Evolutionary conservation across 768 basidiomycete species (phyloP).

Genomic region (Auriscalpium vulgare): DNA sequence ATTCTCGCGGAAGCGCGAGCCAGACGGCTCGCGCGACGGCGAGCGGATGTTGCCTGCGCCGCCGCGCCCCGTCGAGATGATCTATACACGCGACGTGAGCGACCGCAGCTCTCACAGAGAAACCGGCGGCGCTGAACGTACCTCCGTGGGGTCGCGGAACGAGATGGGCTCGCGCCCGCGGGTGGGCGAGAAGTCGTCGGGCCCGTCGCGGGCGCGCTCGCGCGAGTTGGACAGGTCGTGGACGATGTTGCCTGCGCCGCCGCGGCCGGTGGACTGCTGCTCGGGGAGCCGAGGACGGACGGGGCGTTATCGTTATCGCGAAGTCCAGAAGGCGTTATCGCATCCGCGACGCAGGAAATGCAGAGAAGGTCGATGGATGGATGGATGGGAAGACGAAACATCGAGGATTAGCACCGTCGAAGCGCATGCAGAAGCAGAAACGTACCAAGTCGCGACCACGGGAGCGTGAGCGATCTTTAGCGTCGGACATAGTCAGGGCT

Average conservation of each 20-base stretch:
- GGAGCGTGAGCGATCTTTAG: constrained; percentile 27
- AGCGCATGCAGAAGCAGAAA: constrained; percentile 5
- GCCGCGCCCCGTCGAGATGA: constrained; percentile 66
- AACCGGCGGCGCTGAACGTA: constrained; percentile 19
- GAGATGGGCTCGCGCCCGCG: constrained; percentile 52
- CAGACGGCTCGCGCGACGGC: constrained; percentile 47
- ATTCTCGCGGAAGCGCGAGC: constrained; percentile 3
- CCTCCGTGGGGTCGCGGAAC: constrained; percentile 28
- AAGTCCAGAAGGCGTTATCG: not conserved
- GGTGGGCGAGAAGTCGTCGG: constrained; percentile 48
- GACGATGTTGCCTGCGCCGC: constrained; percentile 66
- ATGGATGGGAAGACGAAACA: no score
- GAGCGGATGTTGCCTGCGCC: constrained; percentile 84
- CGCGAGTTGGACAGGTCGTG: constrained; percentile 28
- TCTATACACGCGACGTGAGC: constrained; percentile 18
- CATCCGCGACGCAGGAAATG: not conserved
- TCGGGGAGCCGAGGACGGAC: no score
- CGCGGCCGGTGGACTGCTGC: constrained; percentile 56
- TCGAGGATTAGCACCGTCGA: not conserved
- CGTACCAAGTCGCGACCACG: constrained; percentile 56
- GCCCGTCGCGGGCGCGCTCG: constrained; percentile 31
- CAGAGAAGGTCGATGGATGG: no score
- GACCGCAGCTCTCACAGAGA: not conserved
- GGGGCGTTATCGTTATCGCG: no score
- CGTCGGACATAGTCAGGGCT: no score